A percentile compares a stretch with the other conserved stretches of the same genome.
Conservation (phyloP, 2,329 filamentous ascomycete species). For the Stagonosporopsis chrysanthemi region DNA sequence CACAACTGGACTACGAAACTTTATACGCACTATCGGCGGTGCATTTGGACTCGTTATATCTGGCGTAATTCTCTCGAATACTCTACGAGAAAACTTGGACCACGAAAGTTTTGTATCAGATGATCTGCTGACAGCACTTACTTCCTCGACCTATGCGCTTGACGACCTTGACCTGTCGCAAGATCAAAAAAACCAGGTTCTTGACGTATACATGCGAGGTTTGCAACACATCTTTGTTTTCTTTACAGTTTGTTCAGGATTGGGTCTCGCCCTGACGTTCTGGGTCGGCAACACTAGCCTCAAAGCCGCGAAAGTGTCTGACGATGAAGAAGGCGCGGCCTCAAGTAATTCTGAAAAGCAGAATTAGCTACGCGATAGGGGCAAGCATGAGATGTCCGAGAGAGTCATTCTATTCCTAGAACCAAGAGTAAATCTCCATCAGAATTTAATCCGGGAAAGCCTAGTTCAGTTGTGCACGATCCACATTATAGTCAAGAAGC, state of each 20-base stretch:
- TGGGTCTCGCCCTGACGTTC: slow-evolving; percentile 26
- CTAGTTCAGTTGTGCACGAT: too few relatives aligned
- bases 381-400: too few relatives aligned
- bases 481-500: too few relatives aligned
- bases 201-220: slow-evolving; percentile 26
- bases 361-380: too few relatives aligned
- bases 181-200: slow-evolving; percentile 8
- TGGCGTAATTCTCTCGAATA: slow-evolving; percentile 28
- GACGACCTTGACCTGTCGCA: slow-evolving; percentile 19
- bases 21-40: slow-evolving; percentile 67
- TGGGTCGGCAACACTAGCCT: slow-evolving; percentile 34
- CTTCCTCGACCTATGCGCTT: slow-evolving; percentile 32
- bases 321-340: slow-evolving; percentile 12
- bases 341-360: too few relatives aligned
- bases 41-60: slow-evolving; percentile 65
- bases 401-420: too few relatives aligned
- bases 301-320: slow-evolving; percentile 31
- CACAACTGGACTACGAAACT: slow-evolving; percentile 68
- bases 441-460: too few relatives aligned
- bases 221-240: slow-evolving; percentile 31
- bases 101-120: slow-evolving; percentile 21
- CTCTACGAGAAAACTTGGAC: slow-evolving; percentile 20
- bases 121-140: slow-evolving; percentile 23
- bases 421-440: too few relatives aligned
- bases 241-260: slow-evolving; percentile 26